These are phyloP conservation scores for Huntiella omanensis DNA, from an alignment of 2,329 filamentous ascomycete genomes.

Conservation along the genomic window DNA sequence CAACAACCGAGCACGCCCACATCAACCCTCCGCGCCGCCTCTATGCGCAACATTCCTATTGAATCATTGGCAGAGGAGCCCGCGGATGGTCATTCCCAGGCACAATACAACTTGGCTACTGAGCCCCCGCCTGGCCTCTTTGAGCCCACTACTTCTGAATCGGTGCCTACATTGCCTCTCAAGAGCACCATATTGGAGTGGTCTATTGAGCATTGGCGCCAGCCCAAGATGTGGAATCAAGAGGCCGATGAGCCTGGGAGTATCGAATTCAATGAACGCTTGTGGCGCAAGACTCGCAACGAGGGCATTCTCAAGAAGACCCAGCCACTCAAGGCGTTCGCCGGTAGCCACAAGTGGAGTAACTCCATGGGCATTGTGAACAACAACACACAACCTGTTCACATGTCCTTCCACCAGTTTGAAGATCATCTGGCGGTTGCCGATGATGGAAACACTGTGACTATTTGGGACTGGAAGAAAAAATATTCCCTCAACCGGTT, in stretches of 20 bases:
- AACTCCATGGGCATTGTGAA: conserved; percentile 67
- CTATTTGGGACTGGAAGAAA: conserved; percentile 84
- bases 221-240: conserved; percentile 93
- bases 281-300: conserved; percentile 85
- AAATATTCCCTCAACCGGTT: conserved; percentile 62
- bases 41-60: conserved; percentile 7
- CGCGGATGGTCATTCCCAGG: conserved; percentile 44
- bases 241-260: conserved; percentile 94
- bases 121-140: conserved; percentile 68
- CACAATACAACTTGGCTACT: conserved; percentile 57
- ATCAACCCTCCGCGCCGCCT: conserved; percentile 17
- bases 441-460: conserved; percentile 79
- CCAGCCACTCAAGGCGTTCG: conserved; percentile 79
- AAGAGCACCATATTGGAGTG: conserved; percentile 77
- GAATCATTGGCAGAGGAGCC: conserved; percentile 43
- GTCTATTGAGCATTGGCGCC: conserved; percentile 94
- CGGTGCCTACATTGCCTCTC: conserved; percentile 50
- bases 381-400: conserved; percentile 73
- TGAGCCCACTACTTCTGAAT: conserved; percentile 37
- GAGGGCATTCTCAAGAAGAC: conserved; percentile 83
- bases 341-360: conserved; percentile 74
- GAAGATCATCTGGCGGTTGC: conserved; percentile 89
- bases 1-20: conserved; percentile 13
- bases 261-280: conserved; percentile 82
- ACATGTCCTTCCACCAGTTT: conserved; percentile 95